Base-by-base conservation (phyloP, 208 protist genomes). In the Kentomonas sorsogonicus region DNA sequence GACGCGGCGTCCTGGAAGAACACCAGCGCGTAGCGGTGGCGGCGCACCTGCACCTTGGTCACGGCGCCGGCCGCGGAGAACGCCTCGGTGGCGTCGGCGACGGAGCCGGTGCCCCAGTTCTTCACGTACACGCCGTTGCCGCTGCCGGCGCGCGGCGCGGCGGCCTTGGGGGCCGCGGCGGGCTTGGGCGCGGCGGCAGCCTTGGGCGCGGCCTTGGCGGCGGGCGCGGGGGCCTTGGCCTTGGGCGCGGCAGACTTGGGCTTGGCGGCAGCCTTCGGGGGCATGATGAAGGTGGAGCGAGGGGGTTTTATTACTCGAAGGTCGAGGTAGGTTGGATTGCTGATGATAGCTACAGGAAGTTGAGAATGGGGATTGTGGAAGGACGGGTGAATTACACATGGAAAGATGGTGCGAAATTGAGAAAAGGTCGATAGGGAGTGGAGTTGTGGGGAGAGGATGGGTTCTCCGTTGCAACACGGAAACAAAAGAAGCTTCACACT, bases 111-210 rank as follows among this genome's bases (percentile, higher is more conserved):
- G 44, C 83, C 83, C 83, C 79, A 87, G 72, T 85, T 85, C 83
- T 91, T 91, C 69, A 91, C 79, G 63, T 91, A 91, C 66, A 91
- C 74, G 56, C 83, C 83, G 68, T 85, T 82, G 61, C 66, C 61
- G 53, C 38, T 69, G 71, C 70, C 74, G 52, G 70, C 40, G 30
- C 69, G 63, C 40, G 63, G 38, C 46, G 61, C 63, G 16, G 71
- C 44, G 7, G 74, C 70, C 22, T 71, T 67, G 33, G 70, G 53
- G 36, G 69, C 63, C 25, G 60, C 54, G 39, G 73, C 74, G 15
- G 81, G 64, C 9, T 74, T 71, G 26, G 66, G 57, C 13, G 61
- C 53, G 41, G 60, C 53, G 22, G 52, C 20, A 25, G 64, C 65
- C 29, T 55, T 59, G 22, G 65, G 26, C 54, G 67, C 62, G 13